Evolutionary conservation across 225 moss, liverwort and hornwort genomes (phyloP).

Genomic region (Bryoerythrophyllum caledonicum): DNA sequence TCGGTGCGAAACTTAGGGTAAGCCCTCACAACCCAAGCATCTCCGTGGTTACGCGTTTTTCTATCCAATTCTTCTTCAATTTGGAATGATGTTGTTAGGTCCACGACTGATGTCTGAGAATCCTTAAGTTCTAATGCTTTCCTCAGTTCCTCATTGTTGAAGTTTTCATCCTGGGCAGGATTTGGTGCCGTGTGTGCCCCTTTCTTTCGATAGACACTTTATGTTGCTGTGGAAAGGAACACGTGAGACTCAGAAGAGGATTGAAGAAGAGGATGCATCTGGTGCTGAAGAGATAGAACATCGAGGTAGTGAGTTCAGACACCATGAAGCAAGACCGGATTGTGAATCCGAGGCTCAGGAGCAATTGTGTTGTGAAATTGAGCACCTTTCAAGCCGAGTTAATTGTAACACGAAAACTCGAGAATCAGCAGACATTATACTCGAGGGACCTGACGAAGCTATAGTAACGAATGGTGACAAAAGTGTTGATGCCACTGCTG

Average conservation of each 20-base stretch:
- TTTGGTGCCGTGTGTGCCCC: conserved; percentile 83
- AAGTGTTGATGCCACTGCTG: conserved; percentile 9
- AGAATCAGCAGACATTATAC: too few relatives aligned
- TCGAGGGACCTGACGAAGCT: conserved; percentile 24
- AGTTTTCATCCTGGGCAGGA: conserved; percentile 53
- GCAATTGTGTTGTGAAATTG: too few relatives aligned
- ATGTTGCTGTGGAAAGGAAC: conserved; percentile 78
- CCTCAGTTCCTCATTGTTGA: conserved; percentile 3
- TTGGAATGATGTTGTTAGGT: conserved; percentile 8
- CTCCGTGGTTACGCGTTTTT: conserved; percentile 5
- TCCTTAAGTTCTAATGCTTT: neutral
- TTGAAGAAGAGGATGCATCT: conserved; percentile 14
- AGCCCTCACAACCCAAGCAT: neutral
- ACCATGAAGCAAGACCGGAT: conserved; percentile 12
- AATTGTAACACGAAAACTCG: too few relatives aligned
- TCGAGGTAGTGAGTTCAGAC: neutral
- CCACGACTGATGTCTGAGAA: neutral
- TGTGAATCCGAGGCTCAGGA: conserved; percentile 20
- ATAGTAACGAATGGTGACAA: conserved; percentile 1
- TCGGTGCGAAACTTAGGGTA: conserved; percentile 95
- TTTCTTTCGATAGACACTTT: conserved; percentile 85
- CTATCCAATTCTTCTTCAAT: neutral
- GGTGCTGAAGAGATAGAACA: conserved; percentile 15
- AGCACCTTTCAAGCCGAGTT: too few relatives aligned
- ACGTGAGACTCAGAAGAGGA: conserved; percentile 15